Evolutionary conservation across 352 stramenopile genomes (phyloP).

Genomic region (Phytophthora cactorum): DNA sequence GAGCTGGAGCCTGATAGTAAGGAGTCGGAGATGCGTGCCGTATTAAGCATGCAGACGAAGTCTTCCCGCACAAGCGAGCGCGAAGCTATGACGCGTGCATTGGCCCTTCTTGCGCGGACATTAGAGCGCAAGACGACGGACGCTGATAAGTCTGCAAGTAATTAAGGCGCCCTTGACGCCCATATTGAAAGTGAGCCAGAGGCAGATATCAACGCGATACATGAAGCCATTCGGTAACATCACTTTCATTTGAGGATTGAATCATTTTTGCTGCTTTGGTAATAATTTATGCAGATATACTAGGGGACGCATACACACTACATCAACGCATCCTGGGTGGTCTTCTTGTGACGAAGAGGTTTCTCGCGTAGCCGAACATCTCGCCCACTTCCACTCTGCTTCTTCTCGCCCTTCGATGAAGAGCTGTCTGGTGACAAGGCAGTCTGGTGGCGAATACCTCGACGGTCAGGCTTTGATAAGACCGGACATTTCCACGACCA

Average conservation of each 20-base stretch:
- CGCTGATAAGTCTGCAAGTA: constrained; percentile 21
- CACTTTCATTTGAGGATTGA: background rate
- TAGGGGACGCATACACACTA: background rate
- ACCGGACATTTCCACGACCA: constrained; percentile 16
- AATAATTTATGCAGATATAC: constrained; percentile 8
- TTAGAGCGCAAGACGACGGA: constrained; percentile 61
- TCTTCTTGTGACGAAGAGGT: background rate
- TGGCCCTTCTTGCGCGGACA: constrained; percentile 78
- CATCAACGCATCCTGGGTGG: background rate
- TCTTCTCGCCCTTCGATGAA: constrained; percentile 8
- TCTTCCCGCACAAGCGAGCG: constrained; percentile 84
- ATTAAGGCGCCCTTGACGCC: constrained; percentile 11
- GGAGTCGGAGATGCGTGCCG: constrained; percentile 86
- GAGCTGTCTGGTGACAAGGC: background rate
- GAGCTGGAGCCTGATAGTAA: constrained; percentile 97
- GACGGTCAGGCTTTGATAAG: constrained; percentile 1
- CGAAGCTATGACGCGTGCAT: constrained; percentile 82
- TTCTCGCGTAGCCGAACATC: constrained; percentile 18
- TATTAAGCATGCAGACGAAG: constrained; percentile 83
- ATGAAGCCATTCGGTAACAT: background rate
- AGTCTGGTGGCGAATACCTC: background rate
- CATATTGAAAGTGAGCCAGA: background rate
- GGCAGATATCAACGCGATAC: background rate
- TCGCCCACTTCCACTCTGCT: background rate
- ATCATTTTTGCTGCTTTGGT: background rate